These are phyloP conservation scores for Aspergillus persii DNA, from an alignment of 2,329 filamentous ascomycete genomes.

Conservation along the genomic window DNA sequence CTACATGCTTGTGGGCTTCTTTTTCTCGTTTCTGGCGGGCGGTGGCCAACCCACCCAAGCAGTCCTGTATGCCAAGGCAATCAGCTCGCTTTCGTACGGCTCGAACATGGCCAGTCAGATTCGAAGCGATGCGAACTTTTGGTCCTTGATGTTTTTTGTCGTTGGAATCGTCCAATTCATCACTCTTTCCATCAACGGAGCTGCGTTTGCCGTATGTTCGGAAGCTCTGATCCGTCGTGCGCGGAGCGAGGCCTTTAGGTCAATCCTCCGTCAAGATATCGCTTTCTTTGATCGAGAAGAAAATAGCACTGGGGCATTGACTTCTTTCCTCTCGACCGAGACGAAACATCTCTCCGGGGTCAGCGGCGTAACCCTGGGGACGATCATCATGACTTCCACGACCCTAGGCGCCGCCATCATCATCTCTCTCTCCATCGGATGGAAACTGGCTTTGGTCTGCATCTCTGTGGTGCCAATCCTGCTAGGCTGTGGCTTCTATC, in stretches of 20 bases:
- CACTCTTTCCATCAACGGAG: conserved; percentile 65
- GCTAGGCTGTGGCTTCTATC: conserved; percentile 77
- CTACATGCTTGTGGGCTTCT: conserved; percentile 69
- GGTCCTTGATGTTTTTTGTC: conserved; percentile 86
- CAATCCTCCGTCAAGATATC: conserved; percentile 90
- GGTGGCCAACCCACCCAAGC: conserved; percentile 74
- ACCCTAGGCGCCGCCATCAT: conserved; percentile 74
- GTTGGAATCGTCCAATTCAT: conserved; percentile 72
- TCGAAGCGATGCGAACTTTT: conserved; percentile 74
- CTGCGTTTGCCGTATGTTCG: conserved; percentile 80
- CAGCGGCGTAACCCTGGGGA: conserved; percentile 82
- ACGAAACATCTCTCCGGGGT: conserved; percentile 86
- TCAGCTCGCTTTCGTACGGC: conserved; percentile 66
- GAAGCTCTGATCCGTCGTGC: conserved; percentile 81
- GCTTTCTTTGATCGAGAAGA: conserved; percentile 86
- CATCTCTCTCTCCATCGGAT: conserved; percentile 72
- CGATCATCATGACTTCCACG: conserved; percentile 74
- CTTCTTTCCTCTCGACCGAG: conserved; percentile 83
- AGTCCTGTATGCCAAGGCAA: conserved; percentile 86
- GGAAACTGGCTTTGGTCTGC: conserved; percentile 85
- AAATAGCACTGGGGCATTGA: conserved; percentile 84
- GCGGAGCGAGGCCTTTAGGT: conserved; percentile 76
- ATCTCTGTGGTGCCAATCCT: conserved; percentile 75
- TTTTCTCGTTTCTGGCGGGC: conserved; percentile 74
- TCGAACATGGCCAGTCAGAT: conserved; percentile 55